These are phyloP conservation scores for Achlya hypogyna DNA, from an alignment of 352 stramenopile species.

Conservation along the genomic window DNA sequence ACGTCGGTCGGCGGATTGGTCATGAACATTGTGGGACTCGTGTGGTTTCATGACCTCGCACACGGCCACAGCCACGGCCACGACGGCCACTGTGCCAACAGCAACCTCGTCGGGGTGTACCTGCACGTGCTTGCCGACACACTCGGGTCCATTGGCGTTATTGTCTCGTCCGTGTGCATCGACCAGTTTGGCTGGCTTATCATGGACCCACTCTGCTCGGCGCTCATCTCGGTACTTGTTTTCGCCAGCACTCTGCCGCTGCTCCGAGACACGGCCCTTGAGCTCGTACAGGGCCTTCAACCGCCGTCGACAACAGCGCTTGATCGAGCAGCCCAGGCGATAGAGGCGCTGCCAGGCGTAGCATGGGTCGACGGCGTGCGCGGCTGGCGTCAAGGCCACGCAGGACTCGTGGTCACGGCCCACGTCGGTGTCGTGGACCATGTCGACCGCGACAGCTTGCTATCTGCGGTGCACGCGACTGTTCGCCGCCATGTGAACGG, in stretches of 20 bases:
- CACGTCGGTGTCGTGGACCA: no score
- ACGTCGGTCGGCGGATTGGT: conserved; percentile 71
- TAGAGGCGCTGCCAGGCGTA: not conserved
- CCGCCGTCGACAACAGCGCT: not conserved
- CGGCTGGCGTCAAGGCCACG: no score
- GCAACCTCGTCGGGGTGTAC: conserved; percentile 88
- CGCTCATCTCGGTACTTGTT: conserved; percentile 79
- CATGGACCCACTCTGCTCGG: conserved; percentile 72
- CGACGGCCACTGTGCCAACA: conserved; percentile 39
- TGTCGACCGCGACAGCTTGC: no score
- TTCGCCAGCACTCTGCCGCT: conserved; percentile 73
- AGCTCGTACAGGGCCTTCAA: conserved; percentile 62
- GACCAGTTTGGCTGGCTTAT: conserved; percentile 75
- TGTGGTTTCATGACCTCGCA: conserved; percentile 86
- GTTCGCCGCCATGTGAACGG: no score
- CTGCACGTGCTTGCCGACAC: conserved; percentile 85
- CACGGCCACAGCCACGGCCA: conserved; percentile 67
- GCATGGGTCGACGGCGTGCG: not conserved
- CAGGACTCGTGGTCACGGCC: no score
- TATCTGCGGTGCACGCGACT: no score
- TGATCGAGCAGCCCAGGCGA: not conserved
- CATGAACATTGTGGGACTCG: conserved; percentile 82
- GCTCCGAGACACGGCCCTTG: conserved; percentile 56
- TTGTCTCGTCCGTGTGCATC: conserved; percentile 81
- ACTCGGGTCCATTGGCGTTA: conserved; percentile 82